Evolutionary conservation across 306 rosid species (phyloP), one percentile per base, ranked within the genome.

Genomic region (Ziziphus jujuba): DNA sequence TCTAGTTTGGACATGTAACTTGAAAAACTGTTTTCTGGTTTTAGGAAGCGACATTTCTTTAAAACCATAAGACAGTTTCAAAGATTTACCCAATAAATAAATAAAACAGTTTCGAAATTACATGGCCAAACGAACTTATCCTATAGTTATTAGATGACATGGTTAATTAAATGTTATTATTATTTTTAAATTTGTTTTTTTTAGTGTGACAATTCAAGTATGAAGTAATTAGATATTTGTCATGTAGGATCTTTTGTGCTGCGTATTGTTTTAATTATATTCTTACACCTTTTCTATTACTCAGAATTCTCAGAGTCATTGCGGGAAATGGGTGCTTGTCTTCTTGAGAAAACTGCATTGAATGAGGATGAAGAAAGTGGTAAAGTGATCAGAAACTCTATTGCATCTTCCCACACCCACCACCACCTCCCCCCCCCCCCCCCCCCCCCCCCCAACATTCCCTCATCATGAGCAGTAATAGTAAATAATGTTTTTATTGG

Each of bases 311-410:
- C 98, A 0, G 96, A 89, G 83, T 89, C 98, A 2, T 76, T 92
- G 82, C 84, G 81, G 16, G 96, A 89, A 67, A 82, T 89, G 88
- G 98, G 98, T 24, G 77, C 92, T 73, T 92, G 98, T 71, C 92
- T 92, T 76, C 95, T 92, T 5, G 88, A 92, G 95, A 92, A 89
- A 85, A 89, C 92, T n/a, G 91, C 98, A 34, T 62, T 85, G 79
- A 87, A 84, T 69, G 95, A 92, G 49, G 89, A 92, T 48, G 95
- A 84, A 82, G 98, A 89, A 49, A 86, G 95, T 47, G 98, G 98
- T 89, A 82, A 49, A 54, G 62, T 61, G 72, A 71, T 61, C 61
- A 17, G 23, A 47, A 69, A 28, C 19, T 28, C 24, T 22, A 59
- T 59, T n/a, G n/a, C n/a, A n/a, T n/a, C n/a, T n/a, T n/a, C n/a